Percentiles rank a stretch among this genome's conserved stretches.
phyloP scores from a whole-genome alignment of 1,139 yeast genomes.

The Ashbya aceris region DNA sequence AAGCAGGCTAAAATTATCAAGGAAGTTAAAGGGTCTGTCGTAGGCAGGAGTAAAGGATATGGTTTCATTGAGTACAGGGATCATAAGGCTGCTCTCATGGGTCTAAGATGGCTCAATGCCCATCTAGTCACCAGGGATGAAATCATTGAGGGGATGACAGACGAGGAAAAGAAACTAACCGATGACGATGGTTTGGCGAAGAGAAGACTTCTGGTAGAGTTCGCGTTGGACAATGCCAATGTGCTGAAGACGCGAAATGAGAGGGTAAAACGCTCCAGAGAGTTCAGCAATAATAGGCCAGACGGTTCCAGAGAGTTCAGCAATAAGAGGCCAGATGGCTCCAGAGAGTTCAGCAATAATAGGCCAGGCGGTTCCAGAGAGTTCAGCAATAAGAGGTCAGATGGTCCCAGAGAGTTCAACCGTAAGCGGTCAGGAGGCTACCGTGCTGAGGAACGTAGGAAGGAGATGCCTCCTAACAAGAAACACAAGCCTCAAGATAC shows the following conservation, averaged over 20 bases:
- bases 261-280: slow-evolving; percentile 43
- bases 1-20: slow-evolving; percentile 86
- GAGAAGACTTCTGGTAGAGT: slow-evolving; percentile 83
- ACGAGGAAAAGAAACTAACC: slow-evolving; percentile 53
- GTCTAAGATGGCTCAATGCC: slow-evolving; percentile 93
- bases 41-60: slow-evolving; percentile 92
- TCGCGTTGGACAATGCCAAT: slow-evolving; percentile 91
- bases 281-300: slow-evolving; percentile 30
- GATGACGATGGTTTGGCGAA: slow-evolving; percentile 45
- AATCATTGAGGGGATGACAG: slow-evolving; percentile 59
- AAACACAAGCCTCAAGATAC: slow-evolving; percentile 10
- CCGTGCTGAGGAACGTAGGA: slow-evolving; percentile 25
- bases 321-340: slow-evolving; percentile 51
- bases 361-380: too few species aligned
- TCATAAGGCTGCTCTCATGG: slow-evolving; percentile 92
- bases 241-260: slow-evolving; percentile 87
- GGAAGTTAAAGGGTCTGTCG: slow-evolving; percentile 80
- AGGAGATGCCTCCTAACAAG: slow-evolving; percentile 9
- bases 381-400: slow-evolving; percentile 62
- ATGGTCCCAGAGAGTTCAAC: slow-evolving; percentile 37
- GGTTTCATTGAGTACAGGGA: slow-evolving; percentile 92
- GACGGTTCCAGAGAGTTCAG: too few species aligned
- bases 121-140: slow-evolving; percentile 72
- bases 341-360: slow-evolving; percentile 35
- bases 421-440: slow-evolving; percentile 19